Evolutionary conservation across 441 rosid species (phyloP).

Genomic region (Eutrema salsugineum): DNA sequence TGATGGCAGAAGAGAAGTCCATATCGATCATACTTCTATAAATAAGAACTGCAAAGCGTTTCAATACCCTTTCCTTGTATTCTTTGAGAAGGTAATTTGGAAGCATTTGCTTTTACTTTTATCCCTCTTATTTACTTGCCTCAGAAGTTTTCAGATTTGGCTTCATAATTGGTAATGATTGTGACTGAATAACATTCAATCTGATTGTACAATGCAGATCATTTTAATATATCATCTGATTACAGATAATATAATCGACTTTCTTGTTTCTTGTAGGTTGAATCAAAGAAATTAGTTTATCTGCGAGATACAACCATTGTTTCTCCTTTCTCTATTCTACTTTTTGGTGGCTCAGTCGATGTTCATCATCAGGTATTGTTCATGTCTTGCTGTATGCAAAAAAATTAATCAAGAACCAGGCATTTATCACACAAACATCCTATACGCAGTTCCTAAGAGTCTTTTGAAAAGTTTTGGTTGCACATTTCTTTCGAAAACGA

Average conservation of each 20-base stretch:
- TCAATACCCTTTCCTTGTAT: conserved; percentile 77
- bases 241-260: not conserved
- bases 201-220: not conserved
- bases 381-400: too few species aligned
- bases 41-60: conserved; percentile 58
- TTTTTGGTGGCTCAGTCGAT: conserved; percentile 84
- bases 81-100: conserved; percentile 74
- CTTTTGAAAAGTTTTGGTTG: not conserved
- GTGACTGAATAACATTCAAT: not conserved
- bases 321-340: conserved; percentile 80
- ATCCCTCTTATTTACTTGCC: not conserved
- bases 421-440: too few species aligned
- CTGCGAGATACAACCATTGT: conserved; percentile 79
- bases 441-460: not conserved
- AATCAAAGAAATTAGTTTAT: conserved; percentile 66
- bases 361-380: conserved; percentile 88
- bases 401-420: too few species aligned
- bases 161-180: not conserved
- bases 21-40: conserved; percentile 71
- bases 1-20: conserved; percentile 92
- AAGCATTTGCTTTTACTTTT: conserved; percentile 4
- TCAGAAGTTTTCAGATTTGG: not conserved
- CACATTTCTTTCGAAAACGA: not conserved
- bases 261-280: conserved; percentile 52
- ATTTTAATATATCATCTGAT: not conserved